phyloP scores from a whole-genome alignment of 2,329 filamentous ascomycete genomes.

The Paradendryphiella salina region DNA sequence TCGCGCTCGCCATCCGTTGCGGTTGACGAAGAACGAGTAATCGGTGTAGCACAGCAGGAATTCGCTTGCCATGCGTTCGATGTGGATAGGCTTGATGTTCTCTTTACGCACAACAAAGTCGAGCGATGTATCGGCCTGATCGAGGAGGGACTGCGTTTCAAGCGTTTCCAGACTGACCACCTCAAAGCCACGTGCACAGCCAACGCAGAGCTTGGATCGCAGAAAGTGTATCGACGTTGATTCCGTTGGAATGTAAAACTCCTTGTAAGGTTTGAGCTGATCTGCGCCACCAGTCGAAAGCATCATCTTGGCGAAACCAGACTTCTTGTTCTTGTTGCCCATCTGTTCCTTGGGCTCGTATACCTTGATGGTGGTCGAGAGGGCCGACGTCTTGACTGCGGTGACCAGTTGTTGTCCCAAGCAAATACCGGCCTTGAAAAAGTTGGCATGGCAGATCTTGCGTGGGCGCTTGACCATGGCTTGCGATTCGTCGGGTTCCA shows the following conservation, averaged over 20 bases:
- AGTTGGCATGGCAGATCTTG: conserved; percentile 97
- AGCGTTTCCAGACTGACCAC: conserved; percentile 95
- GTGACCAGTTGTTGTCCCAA: conserved; percentile 92
- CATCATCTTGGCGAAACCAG: conserved; percentile 96
- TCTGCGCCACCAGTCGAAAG: conserved; percentile 84
- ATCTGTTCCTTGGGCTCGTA: conserved; percentile 96
- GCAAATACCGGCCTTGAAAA: conserved; percentile 97
- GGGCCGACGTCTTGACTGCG: conserved; percentile 89
- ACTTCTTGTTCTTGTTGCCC: conserved; percentile 92
- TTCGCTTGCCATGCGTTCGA: conserved; percentile 94
- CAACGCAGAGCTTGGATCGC: conserved; percentile 93
- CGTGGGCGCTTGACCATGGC: conserved; percentile 81
- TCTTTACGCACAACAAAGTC: conserved; percentile 96
- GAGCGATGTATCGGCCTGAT: conserved; percentile 95
- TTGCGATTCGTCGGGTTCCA: conserved; percentile 77
- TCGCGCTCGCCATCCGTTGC: conserved; percentile 94
- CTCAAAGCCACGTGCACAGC: conserved; percentile 93
- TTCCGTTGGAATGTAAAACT: conserved; percentile 98
- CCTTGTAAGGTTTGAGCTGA: conserved; percentile 79
- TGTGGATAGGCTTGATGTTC: conserved; percentile 92
- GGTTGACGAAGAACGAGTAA: conserved; percentile 98
- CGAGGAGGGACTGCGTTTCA: conserved; percentile 95
- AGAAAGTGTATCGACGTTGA: conserved; percentile 98
- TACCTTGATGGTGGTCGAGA: conserved; percentile 98
- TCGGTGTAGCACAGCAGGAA: conserved; percentile 98